These are phyloP conservation scores for Harringtonia lauricola DNA, from an alignment of 2,329 filamentous ascomycete species.

Conservation along the genomic window DNA sequence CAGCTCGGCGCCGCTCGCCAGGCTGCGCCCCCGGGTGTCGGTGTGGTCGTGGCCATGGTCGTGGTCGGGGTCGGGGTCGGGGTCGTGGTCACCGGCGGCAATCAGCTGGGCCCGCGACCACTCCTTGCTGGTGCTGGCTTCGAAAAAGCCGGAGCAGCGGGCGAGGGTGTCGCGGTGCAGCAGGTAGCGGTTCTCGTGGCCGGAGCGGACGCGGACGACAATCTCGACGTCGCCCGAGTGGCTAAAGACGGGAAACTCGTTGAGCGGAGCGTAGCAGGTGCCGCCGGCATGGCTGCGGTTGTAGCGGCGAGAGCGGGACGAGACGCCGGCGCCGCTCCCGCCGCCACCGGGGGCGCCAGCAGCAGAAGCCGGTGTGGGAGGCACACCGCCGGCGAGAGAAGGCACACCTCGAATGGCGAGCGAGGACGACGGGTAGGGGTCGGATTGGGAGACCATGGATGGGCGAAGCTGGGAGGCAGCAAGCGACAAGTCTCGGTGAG, in stretches of 20 bases:
- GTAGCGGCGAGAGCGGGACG: conserved; percentile 36
- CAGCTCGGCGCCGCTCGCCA: conserved; percentile 28
- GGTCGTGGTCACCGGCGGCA: background rate
- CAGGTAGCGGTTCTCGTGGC: conserved; percentile 72
- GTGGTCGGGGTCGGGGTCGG: background rate
- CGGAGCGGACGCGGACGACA: conserved; percentile 52
- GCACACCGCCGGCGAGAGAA: conserved; percentile 7
- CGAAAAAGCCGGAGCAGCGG: conserved; percentile 89
- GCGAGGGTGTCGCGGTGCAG: conserved; percentile 79
- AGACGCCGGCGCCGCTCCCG: background rate
- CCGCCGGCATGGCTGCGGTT: conserved; percentile 73
- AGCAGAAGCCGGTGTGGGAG: conserved; percentile 7
- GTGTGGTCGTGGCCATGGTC: background rate
- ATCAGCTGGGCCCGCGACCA: conserved; percentile 46
- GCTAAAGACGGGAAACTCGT: conserved; percentile 87
- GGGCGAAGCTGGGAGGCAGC: background rate
- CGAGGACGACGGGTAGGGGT: conserved; percentile 18
- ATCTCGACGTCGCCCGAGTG: conserved; percentile 92
- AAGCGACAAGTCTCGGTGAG: background rate
- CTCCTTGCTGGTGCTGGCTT: conserved; percentile 69
- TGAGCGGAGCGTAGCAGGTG: conserved; percentile 57
- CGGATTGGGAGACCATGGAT: conserved; percentile 22
- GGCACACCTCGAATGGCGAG: conserved; percentile 20
- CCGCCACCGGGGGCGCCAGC: background rate
- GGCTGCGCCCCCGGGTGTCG: conserved; percentile 1